Conservation (phyloP, 2,329 filamentous ascomycete species). For the Phialophora tarda region DNA sequence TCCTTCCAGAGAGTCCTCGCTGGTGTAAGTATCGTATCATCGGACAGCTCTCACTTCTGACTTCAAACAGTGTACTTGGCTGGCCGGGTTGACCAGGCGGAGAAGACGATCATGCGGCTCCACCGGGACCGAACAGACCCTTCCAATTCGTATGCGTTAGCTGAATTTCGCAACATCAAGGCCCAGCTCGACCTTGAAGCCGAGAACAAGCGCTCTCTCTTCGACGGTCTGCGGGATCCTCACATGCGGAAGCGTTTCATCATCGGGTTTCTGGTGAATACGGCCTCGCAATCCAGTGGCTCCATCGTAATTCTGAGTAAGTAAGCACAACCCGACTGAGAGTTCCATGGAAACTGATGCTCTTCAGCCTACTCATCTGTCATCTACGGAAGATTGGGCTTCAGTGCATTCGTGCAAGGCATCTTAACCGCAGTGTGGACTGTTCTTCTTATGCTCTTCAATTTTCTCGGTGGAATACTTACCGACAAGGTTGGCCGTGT, state of each 20-base stretch:
- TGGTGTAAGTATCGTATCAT: slow-evolving; percentile 26
- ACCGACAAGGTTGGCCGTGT: slow-evolving; percentile 5
- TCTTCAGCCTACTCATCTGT: slow-evolving; percentile 4
- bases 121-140: slow-evolving; percentile 15
- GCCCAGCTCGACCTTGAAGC: slow-evolving; percentile 18
- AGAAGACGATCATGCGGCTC: slow-evolving; percentile 5
- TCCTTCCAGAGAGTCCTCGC: slow-evolving; percentile 22
- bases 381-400: slow-evolving; percentile 6
- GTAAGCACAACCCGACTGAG: background rate
- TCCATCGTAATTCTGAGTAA: slow-evolving; percentile 11
- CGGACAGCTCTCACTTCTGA: too few relatives aligned
- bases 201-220: background rate
- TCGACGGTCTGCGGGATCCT: background rate
- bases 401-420: slow-evolving; percentile 5
- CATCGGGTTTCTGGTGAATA: slow-evolving; percentile 7
- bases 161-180: slow-evolving; percentile 14
- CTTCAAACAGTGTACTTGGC: background rate
- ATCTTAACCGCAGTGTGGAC: slow-evolving; percentile 9
- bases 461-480: slow-evolving; percentile 9
- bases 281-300: slow-evolving; percentile 9
- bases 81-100: slow-evolving; percentile 9
- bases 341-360: background rate
- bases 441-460: background rate
- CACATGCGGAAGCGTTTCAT: slow-evolving; percentile 13
- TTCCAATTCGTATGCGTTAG: background rate